Percentiles rank a stretch among this genome's conserved stretches.
Conservation (phyloP, 1,284 basidiomycete species). For the Pterulicium gracile region DNA sequence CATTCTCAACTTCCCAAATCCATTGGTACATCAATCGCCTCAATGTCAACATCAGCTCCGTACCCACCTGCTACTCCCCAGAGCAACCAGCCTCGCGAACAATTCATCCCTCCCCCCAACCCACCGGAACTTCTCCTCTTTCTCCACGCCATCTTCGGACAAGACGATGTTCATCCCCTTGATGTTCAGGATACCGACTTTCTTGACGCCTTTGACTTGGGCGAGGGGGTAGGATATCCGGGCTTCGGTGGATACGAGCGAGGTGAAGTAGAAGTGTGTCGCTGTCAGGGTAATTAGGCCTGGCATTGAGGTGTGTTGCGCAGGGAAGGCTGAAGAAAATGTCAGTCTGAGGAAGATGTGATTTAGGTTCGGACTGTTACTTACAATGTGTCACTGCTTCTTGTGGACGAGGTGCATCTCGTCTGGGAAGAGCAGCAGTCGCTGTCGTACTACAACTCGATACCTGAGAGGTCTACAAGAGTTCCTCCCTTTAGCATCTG, state of each 20-base stretch:
- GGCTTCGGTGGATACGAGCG: conserved; percentile 34
- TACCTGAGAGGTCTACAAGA: too few relatives aligned
- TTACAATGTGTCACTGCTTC: too few relatives aligned
- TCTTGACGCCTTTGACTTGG: conserved; percentile 45
- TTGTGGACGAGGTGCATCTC: too few relatives aligned
- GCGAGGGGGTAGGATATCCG: conserved; percentile 34
- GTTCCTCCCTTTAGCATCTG: too few relatives aligned
- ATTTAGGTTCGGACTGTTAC: too few relatives aligned
- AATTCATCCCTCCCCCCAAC: conserved; percentile 52
- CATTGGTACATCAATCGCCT: too few relatives aligned
- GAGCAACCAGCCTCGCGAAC: conserved; percentile 53
- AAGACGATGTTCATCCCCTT: conserved; percentile 40
- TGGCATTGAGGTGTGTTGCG: conserved; percentile 41
- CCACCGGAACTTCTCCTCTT: conserved; percentile 47
- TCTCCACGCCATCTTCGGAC: conserved; percentile 24
- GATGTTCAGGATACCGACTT: conserved; percentile 31
- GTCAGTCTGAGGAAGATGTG: too few relatives aligned
- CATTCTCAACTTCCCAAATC: too few relatives aligned
- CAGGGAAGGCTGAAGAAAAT: conserved; percentile 41
- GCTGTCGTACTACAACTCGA: too few relatives aligned
- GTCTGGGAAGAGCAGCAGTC: too few relatives aligned
- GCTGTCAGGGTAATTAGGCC: conserved; percentile 49
- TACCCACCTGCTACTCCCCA: conserved; percentile 28
- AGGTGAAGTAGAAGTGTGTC: conserved; percentile 40
- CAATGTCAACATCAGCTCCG: conserved; percentile 13